Conservation (phyloP, 2,329 filamentous ascomycete species). For the Chaetomium sp. region DNA sequence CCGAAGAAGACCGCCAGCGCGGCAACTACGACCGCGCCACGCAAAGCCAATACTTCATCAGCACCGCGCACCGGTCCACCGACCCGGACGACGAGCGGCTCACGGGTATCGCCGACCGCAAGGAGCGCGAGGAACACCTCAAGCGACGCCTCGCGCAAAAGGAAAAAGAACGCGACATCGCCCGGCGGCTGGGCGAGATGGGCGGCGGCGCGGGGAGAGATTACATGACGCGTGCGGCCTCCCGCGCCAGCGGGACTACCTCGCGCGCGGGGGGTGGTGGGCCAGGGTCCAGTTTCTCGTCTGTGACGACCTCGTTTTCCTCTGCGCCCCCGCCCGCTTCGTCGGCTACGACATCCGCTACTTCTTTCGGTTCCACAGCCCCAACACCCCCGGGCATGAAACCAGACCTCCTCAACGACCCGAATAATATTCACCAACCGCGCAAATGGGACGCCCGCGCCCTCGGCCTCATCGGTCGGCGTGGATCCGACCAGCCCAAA, state of each 20-base stretch:
- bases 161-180: conserved; percentile 68
- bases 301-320: conserved; percentile 6
- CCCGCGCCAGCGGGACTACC: conserved; percentile 5
- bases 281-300: conserved; percentile 12
- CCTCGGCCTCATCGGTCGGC: conserved; percentile 37
- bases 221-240: conserved; percentile 51
- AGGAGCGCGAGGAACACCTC: conserved; percentile 58
- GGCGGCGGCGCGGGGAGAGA: conserved; percentile 62
- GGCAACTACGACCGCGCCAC: conserved; percentile 52
- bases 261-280: background rate
- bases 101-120: conserved; percentile 48
- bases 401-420: no score
- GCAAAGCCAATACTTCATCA: conserved; percentile 51
- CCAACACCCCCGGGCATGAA: no score
- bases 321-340: background rate
- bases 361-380: conserved; percentile 5
- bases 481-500: conserved; percentile 34
- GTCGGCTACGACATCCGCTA: conserved; percentile 4
- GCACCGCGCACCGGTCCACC: conserved; percentile 25
- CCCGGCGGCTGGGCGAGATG: conserved; percentile 57
- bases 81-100: conserved; percentile 52
- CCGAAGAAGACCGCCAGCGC: conserved; percentile 37
- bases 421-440: conserved; percentile 7
- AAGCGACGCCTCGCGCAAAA: conserved; percentile 58
- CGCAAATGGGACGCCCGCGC: conserved; percentile 36